Evolutionary conservation across 2,329 filamentous ascomycete species (phyloP).

Genomic region (Xylariaceae sp.): DNA sequence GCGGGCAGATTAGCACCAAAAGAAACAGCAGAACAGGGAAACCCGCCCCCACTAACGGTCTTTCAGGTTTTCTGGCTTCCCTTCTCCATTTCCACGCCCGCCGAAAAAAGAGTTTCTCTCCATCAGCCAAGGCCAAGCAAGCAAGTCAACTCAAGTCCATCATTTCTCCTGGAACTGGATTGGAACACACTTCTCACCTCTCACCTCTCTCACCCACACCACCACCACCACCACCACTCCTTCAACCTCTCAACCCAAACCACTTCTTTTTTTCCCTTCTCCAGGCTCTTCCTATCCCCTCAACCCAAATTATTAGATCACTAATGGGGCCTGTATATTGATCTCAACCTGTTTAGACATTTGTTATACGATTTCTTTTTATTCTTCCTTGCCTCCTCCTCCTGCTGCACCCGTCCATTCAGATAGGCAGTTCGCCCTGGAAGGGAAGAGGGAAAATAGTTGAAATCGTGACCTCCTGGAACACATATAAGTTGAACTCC

Average conservation of each 20-base stretch:
- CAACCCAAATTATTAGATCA: constrained; percentile 36
- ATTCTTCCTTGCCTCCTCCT: constrained; percentile 27
- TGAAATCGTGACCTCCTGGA: constrained; percentile 25
- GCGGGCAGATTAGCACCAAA: too few relatives aligned
- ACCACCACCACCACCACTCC: constrained; percentile 27
- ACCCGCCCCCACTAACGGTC: constrained; percentile 12
- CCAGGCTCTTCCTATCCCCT: constrained; percentile 39
- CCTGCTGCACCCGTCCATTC: constrained; percentile 27
- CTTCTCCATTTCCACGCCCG: constrained; percentile 7
- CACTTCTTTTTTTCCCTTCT: constrained; percentile 42
- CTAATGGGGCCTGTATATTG: constrained; percentile 49
- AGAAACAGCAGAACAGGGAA: constrained; percentile 4
- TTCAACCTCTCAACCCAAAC: constrained; percentile 31
- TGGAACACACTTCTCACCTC: constrained; percentile 23
- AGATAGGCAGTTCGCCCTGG: constrained; percentile 14
- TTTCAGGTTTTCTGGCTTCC: constrained; percentile 23
- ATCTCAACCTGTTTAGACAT: constrained; percentile 43
- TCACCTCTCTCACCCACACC: constrained; percentile 20
- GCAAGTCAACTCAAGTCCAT: constrained; percentile 14
- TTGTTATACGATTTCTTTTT: constrained; percentile 39
- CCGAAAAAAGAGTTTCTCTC: constrained; percentile 14
- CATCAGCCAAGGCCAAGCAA: constrained; percentile 9
- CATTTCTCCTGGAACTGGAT: constrained; percentile 16
- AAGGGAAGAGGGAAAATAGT: constrained; percentile 25
- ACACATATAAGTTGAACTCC: constrained; percentile 10